Evolutionary conservation across 2,329 filamentous ascomycete species (phyloP), one percentile per base, ranked within the genome.

Genomic region (Neofusicoccum laricinum): DNA sequence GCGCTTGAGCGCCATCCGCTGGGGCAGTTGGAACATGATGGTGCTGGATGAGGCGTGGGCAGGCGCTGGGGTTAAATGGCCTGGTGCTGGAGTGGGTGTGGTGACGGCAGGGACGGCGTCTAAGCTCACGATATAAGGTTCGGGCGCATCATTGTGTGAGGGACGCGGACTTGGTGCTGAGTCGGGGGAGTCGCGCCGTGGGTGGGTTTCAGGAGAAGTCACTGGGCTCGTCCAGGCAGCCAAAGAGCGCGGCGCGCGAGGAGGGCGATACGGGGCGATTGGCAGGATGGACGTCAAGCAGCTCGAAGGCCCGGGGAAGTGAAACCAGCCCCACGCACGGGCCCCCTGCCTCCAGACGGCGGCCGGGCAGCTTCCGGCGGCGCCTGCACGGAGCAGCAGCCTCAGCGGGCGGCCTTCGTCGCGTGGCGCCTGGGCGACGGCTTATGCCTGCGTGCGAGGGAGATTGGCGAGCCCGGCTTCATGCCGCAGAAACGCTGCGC

Each of bases 121-220:
- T 45, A 59, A 59, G 55, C 55, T 59, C 53, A 46, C 55, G 55
- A 59, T 59, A 46, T 46, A 59, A 59, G 55, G 55, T 59, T 59
- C 40, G 55, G 55, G 55, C 55, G 43, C 41, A 59, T 59, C 55
- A 59, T 45, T 59, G 55, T 36, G 30, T 46, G 55, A 59, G 55
- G 40, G n/a, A 2, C 15, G 41, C 55, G 55, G 55, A 25, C 41
- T 5, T 46, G n/a, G 25, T 46, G 25, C 55, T 59, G 40, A 45
- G 40, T 59, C 17, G 55, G 55, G 55, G 55, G 55, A 59, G 46
- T 45, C 8, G 38, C 40, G 41, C 17, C 41, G 55, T 21, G 41
- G 25, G 30, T 30, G 41, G 41, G 55, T 59, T 59, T 59, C 55
- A 59, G 55, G 55, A 45, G 55, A 59, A 46, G 55, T 59, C 55